A percentile compares a stretch with the other conserved stretches of the same genome.
Conservation (phyloP, 2,329 filamentous ascomycete species). For the Mycosphaerelloides madeirae region DNA sequence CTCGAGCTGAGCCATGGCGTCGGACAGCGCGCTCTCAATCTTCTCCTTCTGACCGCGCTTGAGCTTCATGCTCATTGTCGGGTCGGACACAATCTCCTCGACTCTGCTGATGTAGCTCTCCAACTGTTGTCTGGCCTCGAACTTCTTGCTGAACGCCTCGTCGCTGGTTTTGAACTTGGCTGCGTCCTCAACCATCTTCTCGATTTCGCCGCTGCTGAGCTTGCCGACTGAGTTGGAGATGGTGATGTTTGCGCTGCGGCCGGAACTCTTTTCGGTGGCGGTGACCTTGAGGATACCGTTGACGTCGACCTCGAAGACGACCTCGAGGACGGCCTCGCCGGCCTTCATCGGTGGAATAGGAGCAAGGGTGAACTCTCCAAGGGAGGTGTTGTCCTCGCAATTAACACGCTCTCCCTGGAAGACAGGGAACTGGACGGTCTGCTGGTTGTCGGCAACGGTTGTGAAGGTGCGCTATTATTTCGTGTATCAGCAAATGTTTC, state of each 20-base stretch:
- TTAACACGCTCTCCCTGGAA: conserved; percentile 97
- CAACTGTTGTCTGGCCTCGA: conserved; percentile 98
- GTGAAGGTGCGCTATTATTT: conserved; percentile 62
- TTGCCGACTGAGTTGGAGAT: conserved; percentile 99
- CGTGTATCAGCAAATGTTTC: conserved; percentile 3
- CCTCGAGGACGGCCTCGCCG: conserved; percentile 93
- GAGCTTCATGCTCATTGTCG: conserved; percentile 89
- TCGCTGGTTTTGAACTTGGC: conserved; percentile 98
- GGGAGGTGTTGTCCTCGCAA: conserved; percentile 96
- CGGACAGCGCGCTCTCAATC: conserved; percentile 94
- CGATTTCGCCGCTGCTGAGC: conserved; percentile 88
- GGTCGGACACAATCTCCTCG: conserved; percentile 98
- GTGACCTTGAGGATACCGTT: conserved; percentile 97
- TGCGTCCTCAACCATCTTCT: conserved; percentile 95
- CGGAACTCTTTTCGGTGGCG: conserved; percentile 97
- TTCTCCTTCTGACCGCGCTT: conserved; percentile 99
- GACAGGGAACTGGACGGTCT: conserved; percentile 68
- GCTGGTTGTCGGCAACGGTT: conserved; percentile 62
- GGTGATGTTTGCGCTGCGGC: conserved; percentile 97
- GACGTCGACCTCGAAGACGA: conserved; percentile 98
- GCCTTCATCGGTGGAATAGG: conserved; percentile 72
- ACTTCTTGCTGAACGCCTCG: conserved; percentile 98
- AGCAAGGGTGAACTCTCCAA: conserved; percentile 93
- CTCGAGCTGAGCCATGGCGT: conserved; percentile 97
- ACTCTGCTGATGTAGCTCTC: conserved; percentile 98